Conservation (phyloP, 805 yeast species). For the Tetrapisispora taiwanensis region DNA sequence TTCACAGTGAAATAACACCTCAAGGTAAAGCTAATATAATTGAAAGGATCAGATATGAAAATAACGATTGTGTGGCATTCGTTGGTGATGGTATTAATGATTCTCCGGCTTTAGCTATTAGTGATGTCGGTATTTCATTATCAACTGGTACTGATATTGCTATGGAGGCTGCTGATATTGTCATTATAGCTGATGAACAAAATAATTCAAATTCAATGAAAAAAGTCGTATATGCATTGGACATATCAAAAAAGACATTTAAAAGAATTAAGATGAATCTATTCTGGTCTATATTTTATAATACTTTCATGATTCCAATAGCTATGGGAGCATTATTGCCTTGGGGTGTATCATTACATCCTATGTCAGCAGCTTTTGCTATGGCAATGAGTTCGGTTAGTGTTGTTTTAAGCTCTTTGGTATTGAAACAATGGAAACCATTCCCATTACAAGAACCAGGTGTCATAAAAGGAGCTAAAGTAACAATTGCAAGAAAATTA, state of each 20-base stretch:
- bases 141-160: conserved; percentile 94
- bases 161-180: conserved; percentile 92
- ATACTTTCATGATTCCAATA: conserved; percentile 76
- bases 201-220: conserved; percentile 24
- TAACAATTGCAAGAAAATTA: neutral
- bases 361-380: conserved; percentile 80
- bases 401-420: conserved; percentile 71
- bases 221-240: conserved; percentile 52
- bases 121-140: conserved; percentile 85
- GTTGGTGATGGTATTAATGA: conserved; percentile 98
- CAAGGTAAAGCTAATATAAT: conserved; percentile 64
- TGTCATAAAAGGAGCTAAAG: neutral
- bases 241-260: conserved; percentile 62
- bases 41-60: conserved; percentile 39
- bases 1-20: conserved; percentile 72
- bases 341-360: conserved; percentile 66
- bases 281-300: conserved; percentile 79
- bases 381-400: conserved; percentile 92
- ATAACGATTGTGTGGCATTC: conserved; percentile 52
- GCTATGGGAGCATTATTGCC: conserved; percentile 91
- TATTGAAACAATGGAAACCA: conserved; percentile 56
- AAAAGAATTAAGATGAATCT: conserved; percentile 69
- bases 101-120: conserved; percentile 86
- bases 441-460: conserved; percentile 1
- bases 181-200: conserved; percentile 40